These are phyloP conservation scores for Nakaseomyces sp. DNA, from an alignment of 1,139 yeast genomes.

Conservation along the genomic window DNA sequence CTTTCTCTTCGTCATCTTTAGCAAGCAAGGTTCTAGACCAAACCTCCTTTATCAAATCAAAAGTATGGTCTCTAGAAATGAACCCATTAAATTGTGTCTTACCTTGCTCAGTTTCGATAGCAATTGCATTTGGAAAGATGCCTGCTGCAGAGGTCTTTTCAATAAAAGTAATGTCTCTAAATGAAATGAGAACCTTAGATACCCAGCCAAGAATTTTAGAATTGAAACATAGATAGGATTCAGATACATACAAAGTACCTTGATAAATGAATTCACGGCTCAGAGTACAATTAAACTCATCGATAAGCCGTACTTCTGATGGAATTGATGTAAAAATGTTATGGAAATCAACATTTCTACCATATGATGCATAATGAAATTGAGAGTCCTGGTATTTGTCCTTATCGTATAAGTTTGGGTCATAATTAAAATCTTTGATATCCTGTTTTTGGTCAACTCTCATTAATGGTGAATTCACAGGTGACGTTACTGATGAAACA, in stretches of 20 bases:
- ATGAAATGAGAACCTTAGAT: constrained; percentile 64
- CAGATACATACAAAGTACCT: constrained; percentile 81
- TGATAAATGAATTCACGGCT: constrained; percentile 85
- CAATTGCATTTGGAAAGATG: constrained; percentile 86
- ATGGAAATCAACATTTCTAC: constrained; percentile 75
- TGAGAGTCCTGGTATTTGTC: constrained; percentile 38
- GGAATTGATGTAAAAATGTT: constrained; percentile 62
- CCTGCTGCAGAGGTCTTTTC: constrained; percentile 87
- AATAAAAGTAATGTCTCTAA: constrained; percentile 60
- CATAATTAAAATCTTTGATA: constrained; percentile 16
- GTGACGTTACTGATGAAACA: not conserved
- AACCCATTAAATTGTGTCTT: constrained; percentile 84
- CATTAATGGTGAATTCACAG: not conserved
- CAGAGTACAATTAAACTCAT: constrained; percentile 86
- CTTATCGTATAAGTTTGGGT: constrained; percentile 34
- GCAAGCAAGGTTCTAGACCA: constrained; percentile 36
- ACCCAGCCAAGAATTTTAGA: constrained; percentile 94
- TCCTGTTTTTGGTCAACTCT: constrained; percentile 1
- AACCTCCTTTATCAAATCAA: constrained; percentile 54
- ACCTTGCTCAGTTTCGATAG: constrained; percentile 51
- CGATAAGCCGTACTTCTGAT: constrained; percentile 62
- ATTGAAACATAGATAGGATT: constrained; percentile 73
- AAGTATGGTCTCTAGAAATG: constrained; percentile 71
- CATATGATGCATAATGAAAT: constrained; percentile 52
- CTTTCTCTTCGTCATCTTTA: constrained; percentile 12